Conservation (phyloP, 2,329 filamentous ascomycete species). For the Botrytis fragariae region DNA sequence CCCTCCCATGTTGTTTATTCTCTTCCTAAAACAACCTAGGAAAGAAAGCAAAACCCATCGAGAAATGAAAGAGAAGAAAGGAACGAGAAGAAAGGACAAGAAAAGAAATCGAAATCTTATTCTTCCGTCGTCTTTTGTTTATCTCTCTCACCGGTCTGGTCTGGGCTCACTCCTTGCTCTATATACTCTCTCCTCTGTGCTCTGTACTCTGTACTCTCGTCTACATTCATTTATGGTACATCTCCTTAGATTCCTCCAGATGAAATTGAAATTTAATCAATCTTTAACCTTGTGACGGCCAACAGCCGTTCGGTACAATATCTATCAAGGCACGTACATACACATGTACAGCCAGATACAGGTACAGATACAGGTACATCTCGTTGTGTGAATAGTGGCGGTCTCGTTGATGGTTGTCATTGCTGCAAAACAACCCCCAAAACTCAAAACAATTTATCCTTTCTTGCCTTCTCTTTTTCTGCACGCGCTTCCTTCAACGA, state of each 20-base stretch:
- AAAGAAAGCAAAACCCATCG: background rate
- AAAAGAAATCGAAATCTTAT: background rate
- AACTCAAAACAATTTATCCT: background rate
- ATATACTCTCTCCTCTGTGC: no score
- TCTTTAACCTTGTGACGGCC: background rate
- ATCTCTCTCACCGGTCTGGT: background rate
- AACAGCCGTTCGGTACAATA: background rate
- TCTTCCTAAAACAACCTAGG: background rate
- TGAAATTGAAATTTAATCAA: background rate
- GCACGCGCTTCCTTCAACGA: conserved; percentile 14
- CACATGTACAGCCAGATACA: no score
- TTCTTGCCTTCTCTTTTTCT: background rate
- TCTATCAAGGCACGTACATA: background rate
- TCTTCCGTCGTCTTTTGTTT: background rate
- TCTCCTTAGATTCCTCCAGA: background rate
- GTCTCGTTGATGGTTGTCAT: background rate
- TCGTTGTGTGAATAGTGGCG: background rate
- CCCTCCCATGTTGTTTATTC: background rate
- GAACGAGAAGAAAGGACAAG: background rate
- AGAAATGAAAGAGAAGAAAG: background rate
- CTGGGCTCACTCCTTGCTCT: background rate
- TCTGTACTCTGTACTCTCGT: background rate
- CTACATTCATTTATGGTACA: background rate
- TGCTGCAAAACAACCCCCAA: background rate
- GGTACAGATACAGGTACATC: background rate